Evolutionary conservation across 805 yeast species (phyloP).

Genomic region (Kockiozyma suomiensis): DNA sequence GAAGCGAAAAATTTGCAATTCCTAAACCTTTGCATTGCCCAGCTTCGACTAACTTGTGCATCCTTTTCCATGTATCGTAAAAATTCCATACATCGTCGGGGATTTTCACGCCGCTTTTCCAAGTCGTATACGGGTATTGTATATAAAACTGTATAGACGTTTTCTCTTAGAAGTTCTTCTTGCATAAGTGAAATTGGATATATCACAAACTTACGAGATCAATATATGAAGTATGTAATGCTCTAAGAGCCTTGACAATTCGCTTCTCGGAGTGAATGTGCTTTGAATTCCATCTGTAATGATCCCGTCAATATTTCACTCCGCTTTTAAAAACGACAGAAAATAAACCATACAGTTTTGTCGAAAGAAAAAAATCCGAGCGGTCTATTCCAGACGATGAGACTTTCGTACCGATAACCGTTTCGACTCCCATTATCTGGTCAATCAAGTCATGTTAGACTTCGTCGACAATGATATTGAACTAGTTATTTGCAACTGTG

Average conservation of each 20-base stretch:
- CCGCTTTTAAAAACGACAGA: no score
- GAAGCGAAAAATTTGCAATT: slow-evolving; percentile 66
- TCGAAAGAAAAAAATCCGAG: slow-evolving; percentile 48
- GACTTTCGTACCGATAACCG: slow-evolving; percentile 54
- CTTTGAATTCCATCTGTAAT: background rate
- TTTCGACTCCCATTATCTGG: slow-evolving; percentile 62
- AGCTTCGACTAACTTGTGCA: slow-evolving; percentile 60
- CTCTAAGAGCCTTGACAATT: slow-evolving; percentile 54
- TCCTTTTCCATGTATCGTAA: slow-evolving; percentile 60
- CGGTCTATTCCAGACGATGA: slow-evolving; percentile 52
- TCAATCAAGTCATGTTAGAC: no score
- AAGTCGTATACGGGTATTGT: background rate
- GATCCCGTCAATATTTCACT: background rate
- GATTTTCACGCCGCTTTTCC: slow-evolving; percentile 42
- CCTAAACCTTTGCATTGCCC: slow-evolving; percentile 63
- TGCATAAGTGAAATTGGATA: no score
- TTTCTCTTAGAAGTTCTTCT: slow-evolving; percentile 46
- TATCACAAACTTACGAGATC: slow-evolving; percentile 51
- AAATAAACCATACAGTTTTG: slow-evolving; percentile 42
- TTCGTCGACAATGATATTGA: background rate
- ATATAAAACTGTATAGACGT: background rate
- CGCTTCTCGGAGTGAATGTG: background rate
- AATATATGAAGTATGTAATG: slow-evolving; percentile 71
- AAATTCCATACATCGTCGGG: slow-evolving; percentile 46
- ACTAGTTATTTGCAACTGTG: background rate